Base-by-base conservation (phyloP, 1,284 basidiomycete genomes). In the Caloboletus inedulis region DNA sequence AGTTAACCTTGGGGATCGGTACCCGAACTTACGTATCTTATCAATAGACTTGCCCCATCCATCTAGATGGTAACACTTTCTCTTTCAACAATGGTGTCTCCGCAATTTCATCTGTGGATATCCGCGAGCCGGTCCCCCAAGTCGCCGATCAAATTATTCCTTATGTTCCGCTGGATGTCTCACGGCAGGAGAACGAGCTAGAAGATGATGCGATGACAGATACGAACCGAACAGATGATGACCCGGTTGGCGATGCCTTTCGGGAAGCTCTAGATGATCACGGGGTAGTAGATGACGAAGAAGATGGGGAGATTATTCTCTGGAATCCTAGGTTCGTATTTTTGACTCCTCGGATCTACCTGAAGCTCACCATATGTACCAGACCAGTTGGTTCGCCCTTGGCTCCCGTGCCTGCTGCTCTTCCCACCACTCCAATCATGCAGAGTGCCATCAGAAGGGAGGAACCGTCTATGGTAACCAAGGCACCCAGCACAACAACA, bases 211-310 rank as follows among this genome's bases (percentile, higher is more conserved):
- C 77, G n/a, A 79, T 81, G 63, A 86, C 85, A 3, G 85, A 86
- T 55, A 75, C 75, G 34, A 86, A 81, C 13, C 79, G 79, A 46
- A 89, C 87, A 4, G 89, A 91, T 45, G 90, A 94, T 56, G 93
- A 94, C 63, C 83, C 87, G 0, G 80, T 95, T 43, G 79, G 82
- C 39, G 80, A 87, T 30, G 91, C 89, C 2, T 91, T 95, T 74
- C 71, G 86, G 27, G 74, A 82, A 48, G 80, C 74, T 3, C 64
- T 85, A 25, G 76, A 75, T 39, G 74, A 73, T 21, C 69, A 75
- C 7, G 69, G 68, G 0, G 10, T 23, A n/a, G 30, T 45, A 13
- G 62, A 63, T 19, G 74, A 74, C 12, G 67, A 79, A 73, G 45
- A 77, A 21, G 80, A 82, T 3, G 78, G 84, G n/a, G 74, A 79